Evolutionary conservation across 1,284 basidiomycete species (phyloP).

Genomic region (Pterulicium gracile): DNA sequence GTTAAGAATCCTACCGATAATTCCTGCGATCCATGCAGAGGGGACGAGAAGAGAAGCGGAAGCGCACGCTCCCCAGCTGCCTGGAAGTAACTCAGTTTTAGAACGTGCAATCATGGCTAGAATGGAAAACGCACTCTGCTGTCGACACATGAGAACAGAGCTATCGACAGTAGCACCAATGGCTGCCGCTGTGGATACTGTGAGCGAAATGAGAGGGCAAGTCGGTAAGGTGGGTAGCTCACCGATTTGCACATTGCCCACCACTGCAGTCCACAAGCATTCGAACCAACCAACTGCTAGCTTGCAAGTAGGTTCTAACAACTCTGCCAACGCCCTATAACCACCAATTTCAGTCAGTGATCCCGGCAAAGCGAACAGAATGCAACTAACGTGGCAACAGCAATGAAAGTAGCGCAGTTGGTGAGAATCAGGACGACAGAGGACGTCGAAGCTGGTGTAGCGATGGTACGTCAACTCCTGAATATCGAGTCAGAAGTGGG

Average conservation of each 20-base stretch:
- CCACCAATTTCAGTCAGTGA: conserved; percentile 2
- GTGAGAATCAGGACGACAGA: background rate
- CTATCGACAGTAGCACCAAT: conserved; percentile 33
- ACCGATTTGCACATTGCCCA: conserved; percentile 42
- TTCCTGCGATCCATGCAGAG: conserved; percentile 40
- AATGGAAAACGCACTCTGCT: conserved; percentile 22
- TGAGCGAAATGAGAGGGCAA: background rate
- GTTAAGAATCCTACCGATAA: conserved; percentile 31
- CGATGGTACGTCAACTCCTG: too few relatives aligned
- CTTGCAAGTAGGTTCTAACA: conserved; percentile 22
- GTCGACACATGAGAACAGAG: conserved; percentile 25
- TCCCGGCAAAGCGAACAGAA: background rate
- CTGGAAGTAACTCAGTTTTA: conserved; percentile 18
- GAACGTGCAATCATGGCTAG: too few relatives aligned
- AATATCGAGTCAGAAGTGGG: too few relatives aligned
- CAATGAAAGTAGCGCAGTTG: conserved; percentile 20
- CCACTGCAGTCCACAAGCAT: conserved; percentile 38
- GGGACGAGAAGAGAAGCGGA: conserved; percentile 41
- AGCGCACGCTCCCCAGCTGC: conserved; percentile 35
- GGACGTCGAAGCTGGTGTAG: background rate
- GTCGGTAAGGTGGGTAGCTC: conserved; percentile 9
- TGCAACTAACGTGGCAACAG: conserved; percentile 33
- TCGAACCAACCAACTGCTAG: conserved; percentile 37
- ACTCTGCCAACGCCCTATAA: conserved; percentile 27
- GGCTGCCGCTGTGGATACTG: conserved; percentile 27